phyloP scores from a whole-genome alignment of 2,329 filamentous ascomycete species.

The Calonectria hawksworthii region DNA sequence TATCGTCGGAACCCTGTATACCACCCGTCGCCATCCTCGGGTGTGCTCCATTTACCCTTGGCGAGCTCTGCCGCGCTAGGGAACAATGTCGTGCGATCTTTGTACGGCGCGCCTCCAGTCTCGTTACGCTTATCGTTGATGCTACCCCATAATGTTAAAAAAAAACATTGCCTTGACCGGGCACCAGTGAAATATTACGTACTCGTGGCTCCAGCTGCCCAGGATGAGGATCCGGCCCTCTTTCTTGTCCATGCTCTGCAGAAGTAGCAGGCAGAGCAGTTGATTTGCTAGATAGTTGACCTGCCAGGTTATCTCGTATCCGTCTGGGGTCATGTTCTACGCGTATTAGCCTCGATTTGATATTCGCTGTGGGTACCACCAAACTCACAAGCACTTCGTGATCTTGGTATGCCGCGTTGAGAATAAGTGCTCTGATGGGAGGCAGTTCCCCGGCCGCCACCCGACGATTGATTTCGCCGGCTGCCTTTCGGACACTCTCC shows the following conservation, averaged over 20 bases:
- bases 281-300: slow-evolving; percentile 51
- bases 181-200: slow-evolving; percentile 20
- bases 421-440: slow-evolving; percentile 55
- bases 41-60: slow-evolving; percentile 52
- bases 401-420: slow-evolving; percentile 52
- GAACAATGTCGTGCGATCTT: slow-evolving; percentile 45
- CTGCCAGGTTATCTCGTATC: slow-evolving; percentile 51
- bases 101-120: slow-evolving; percentile 38
- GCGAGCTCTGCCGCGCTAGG: slow-evolving; percentile 49
- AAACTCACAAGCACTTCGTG: slow-evolving; percentile 41
- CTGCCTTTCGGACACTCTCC: slow-evolving; percentile 43
- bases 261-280: slow-evolving; percentile 46
- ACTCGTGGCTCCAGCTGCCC: slow-evolving; percentile 54
- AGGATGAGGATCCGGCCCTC: slow-evolving; percentile 47
- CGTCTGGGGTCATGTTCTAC: slow-evolving; percentile 47
- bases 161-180: neutral
- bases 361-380: neutral
- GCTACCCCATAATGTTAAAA: slow-evolving; percentile 36
- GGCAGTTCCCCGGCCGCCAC: slow-evolving; percentile 52
- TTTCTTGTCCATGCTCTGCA: slow-evolving; percentile 50
- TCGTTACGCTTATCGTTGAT: slow-evolving; percentile 47
- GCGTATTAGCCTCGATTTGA: slow-evolving; percentile 5
- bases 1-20: slow-evolving; percentile 52
- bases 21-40: slow-evolving; percentile 46
- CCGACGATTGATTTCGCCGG: slow-evolving; percentile 46